phyloP scores from a whole-genome alignment of 208 protist species.

The Angomonas desouzai region DNA sequence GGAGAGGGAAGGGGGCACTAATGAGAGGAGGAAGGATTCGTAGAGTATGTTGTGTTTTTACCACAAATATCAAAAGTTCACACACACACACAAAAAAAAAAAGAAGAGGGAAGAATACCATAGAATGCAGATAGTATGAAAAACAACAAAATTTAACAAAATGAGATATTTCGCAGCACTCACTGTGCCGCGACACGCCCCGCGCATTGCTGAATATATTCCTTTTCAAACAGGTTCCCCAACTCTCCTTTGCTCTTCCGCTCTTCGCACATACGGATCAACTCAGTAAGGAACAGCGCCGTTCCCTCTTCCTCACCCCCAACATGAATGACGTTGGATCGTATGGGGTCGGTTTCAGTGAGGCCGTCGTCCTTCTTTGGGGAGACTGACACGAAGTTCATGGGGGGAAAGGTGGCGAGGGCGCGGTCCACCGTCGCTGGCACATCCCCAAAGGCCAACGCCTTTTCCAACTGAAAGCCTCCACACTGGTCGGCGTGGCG shows the following conservation, averaged over 20 bases:
- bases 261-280: constrained; percentile 20
- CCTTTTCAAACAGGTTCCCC: constrained; percentile 27
- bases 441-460: constrained; percentile 47
- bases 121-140: background rate
- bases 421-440: constrained; percentile 46
- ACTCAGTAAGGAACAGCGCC: constrained; percentile 38
- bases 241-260: constrained; percentile 19
- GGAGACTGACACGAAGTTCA: constrained; percentile 53
- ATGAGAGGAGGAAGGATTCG: no score
- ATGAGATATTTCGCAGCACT: no score
- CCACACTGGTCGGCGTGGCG: constrained; percentile 12
- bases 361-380: constrained; percentile 13
- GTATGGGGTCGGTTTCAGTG: background rate
- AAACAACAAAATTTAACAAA: constrained; percentile 4
- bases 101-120: background rate
- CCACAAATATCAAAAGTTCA: background rate
- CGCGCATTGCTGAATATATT: constrained; percentile 21
- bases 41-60: no score
- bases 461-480: constrained; percentile 24
- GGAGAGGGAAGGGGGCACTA: background rate
- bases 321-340: constrained; percentile 23
- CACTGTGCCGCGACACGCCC: constrained; percentile 13
- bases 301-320: constrained; percentile 66
- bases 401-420: constrained; percentile 37
- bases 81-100: constrained; percentile 3